Percentiles rank a stretch among this genome's conserved stretches.
Evolutionary conservation across 352 stramenopile species (phyloP).

Genomic region (Aphanomyces euteiches): DNA sequence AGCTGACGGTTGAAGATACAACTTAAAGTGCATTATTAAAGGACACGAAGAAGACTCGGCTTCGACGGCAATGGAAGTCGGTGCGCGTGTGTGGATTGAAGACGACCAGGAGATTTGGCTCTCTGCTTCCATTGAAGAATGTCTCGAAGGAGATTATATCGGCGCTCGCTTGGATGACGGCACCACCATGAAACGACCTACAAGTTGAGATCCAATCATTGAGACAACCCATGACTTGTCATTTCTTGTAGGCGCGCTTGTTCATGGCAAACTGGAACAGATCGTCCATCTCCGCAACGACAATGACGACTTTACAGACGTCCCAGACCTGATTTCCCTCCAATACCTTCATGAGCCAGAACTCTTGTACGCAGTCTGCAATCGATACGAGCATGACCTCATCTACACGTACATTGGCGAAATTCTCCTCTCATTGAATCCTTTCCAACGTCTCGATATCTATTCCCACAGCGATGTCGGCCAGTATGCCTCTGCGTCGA

Average conservation of each 20-base stretch:
- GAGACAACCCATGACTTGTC: slow-evolving; percentile 48
- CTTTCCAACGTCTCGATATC: slow-evolving; percentile 66
- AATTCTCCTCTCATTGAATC: slow-evolving; percentile 82
- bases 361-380: slow-evolving; percentile 71
- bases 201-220: slow-evolving; percentile 38
- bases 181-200: neutral
- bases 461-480: slow-evolving; percentile 61
- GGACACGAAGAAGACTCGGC: too few relatives aligned
- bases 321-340: slow-evolving; percentile 69
- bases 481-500: slow-evolving; percentile 58
- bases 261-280: slow-evolving; percentile 6
- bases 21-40: too few relatives aligned
- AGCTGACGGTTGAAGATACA: too few relatives aligned
- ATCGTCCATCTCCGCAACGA: slow-evolving; percentile 71
- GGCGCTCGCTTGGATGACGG: slow-evolving; percentile 3
- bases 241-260: neutral
- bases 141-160: slow-evolving; percentile 30
- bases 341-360: slow-evolving; percentile 82
- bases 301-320: slow-evolving; percentile 44
- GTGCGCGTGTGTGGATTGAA: slow-evolving; percentile 78
- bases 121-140: slow-evolving; percentile 64
- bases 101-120: slow-evolving; percentile 61
- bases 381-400: slow-evolving; percentile 65
- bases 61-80: slow-evolving; percentile 57
- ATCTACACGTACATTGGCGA: slow-evolving; percentile 88